Base-by-base conservation (phyloP, 164 flowering plant species). In the Aristolochia fimbriata region DNA sequence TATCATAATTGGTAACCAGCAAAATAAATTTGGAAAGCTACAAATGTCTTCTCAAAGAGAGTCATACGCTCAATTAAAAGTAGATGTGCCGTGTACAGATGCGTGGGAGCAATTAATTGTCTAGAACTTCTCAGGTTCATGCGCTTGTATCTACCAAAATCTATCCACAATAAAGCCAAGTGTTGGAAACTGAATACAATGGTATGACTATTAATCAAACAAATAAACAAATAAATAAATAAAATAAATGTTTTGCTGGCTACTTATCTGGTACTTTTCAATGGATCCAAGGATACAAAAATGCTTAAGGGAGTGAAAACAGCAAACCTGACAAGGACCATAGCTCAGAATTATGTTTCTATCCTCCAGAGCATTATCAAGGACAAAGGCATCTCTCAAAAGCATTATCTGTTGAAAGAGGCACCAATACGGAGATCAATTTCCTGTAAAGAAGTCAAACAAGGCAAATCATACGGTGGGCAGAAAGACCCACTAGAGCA, bases 351-450 rank as follows among this genome's bases (percentile, higher is more conserved):
- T 80, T 68, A 83, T 64, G 75, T 68, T 86, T 65, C 75, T 79
- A 59, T 78, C 89, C 68, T 83, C 85, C 20, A 78, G 63, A 65
- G 65, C 66, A 48, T 76, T 67, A 75, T 93, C 86, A 66, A 93
- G 67, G 58, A 75, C 61, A 74, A 88, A 90, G 54, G 83, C 83
- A 80, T 91, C 92, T 72, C 65, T 86, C 70, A 93, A 61, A 60
- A 93, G 75, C 95, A 90, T 82, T 15, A 97, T 93, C 75, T 93
- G 99, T 97, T 93, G 75, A 93, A 90, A 55, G 99, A 93, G 51
- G 99, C 99, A 62, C 99, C 99, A 70, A 93, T 90, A 7, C 99
- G 80, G 9, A 93, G 93, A 66, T 93, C 99, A 67, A 88, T 84
- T 76, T 93, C 97, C 95, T 92, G 77, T 62, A 73, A 50, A 70